These are phyloP conservation scores for Chaetomium globosum DNA, from an alignment of 2,329 filamentous ascomycete species.

Conservation along the genomic window DNA sequence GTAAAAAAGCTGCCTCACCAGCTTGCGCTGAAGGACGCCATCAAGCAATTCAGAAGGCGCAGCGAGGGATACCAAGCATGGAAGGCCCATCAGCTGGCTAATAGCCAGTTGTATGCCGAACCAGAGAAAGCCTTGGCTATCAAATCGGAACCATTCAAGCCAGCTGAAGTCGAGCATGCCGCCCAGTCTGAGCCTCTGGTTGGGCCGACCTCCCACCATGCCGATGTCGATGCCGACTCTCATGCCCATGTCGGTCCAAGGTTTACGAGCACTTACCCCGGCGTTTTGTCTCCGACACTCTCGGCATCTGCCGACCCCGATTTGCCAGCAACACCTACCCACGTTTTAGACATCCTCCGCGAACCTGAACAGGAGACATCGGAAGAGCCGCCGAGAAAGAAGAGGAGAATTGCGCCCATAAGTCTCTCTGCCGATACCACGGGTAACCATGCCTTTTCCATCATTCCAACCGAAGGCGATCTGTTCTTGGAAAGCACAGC, in stretches of 20 bases:
- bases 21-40: constrained; percentile 58
- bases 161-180: constrained; percentile 5
- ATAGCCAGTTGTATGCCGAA: constrained; percentile 6
- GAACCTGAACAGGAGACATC: neutral
- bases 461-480: constrained; percentile 30
- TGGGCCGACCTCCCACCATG: neutral
- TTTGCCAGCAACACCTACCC: neutral
- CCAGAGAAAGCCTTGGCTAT: constrained; percentile 31
- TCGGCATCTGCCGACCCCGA: constrained; percentile 18
- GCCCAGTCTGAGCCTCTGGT: neutral
- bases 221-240: neutral
- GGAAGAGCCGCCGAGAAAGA: constrained; percentile 37
- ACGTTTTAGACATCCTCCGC: neutral
- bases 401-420: constrained; percentile 38
- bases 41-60: constrained; percentile 56
- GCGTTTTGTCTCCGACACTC: constrained; percentile 27
- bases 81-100: constrained; percentile 35
- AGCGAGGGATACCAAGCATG: constrained; percentile 54
- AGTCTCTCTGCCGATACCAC: constrained; percentile 29
- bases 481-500: constrained; percentile 7
- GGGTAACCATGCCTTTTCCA: constrained; percentile 3
- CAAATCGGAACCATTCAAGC: constrained; percentile 36
- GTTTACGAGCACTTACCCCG: constrained; percentile 11
- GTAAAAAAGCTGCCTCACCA: constrained; percentile 62
- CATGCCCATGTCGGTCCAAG: neutral